Evolutionary conservation across 768 basidiomycete genomes (phyloP), one percentile per base, ranked within the genome.

Genomic region (Trametes cinnabarina): DNA sequence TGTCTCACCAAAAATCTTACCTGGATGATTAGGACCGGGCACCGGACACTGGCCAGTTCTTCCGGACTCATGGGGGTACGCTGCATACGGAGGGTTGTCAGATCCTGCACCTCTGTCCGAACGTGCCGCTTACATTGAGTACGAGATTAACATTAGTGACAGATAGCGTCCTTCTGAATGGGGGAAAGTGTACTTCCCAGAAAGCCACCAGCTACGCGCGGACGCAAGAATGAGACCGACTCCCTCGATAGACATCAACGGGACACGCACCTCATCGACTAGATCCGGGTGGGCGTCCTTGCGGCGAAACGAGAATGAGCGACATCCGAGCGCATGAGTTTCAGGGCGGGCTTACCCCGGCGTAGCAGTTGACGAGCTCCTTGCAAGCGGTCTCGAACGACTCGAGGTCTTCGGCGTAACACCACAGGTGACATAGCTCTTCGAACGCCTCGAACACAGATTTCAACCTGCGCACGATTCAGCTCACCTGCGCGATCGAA

Each of bases 11-110:
- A 10, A 10, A 17, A 66, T 22, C 75, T 55, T 51, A 88, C 88
- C 71, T 89, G 88, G 41, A 90, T 78, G 19, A 90, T 81, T 12
- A 90, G 74, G 11, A 86, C 81, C 2, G 89, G 89, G 60, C 82
- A 81, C 4, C 69, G 81, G 49, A 91, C 81, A 39, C 70, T 65
- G n/a, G 77, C 77, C 28, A 82, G 74, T 57, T 79, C 74, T 25
- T 79, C 76, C 19, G 75, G 61, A 39, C 64, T 77, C 46, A 90
- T 68, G 4, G 80, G 78, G 34, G 77, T 77, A 63, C 88, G 79
- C 90, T 91, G 65, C 12, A 40, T 34, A 34, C 34, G 19, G 23
- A 39, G 0, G 34, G 14, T 11, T 4, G 26, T 52, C 23, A 49
- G 30, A 22, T 30, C 1, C 39, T n/a, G n/a, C n/a, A n/a, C 10